phyloP scores from a whole-genome alignment of 805 yeast species.

The Wickerhamomyces ciferrii region DNA sequence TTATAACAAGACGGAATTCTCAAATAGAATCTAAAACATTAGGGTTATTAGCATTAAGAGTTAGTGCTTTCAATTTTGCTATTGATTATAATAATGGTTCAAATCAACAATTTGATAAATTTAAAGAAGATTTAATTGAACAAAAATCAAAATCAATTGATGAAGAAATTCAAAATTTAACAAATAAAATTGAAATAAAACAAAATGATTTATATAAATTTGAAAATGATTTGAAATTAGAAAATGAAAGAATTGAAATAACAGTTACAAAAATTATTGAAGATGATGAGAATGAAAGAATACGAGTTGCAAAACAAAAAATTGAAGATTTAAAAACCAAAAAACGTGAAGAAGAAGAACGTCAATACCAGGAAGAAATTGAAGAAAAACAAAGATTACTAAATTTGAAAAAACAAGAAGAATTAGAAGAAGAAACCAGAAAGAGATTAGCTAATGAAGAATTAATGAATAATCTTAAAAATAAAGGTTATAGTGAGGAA shows the following conservation, averaged over 20 bases:
- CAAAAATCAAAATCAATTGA: not conserved
- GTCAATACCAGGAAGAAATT: not conserved
- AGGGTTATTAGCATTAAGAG: not conserved
- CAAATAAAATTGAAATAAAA: not conserved
- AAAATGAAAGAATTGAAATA: not conserved
- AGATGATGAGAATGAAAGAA: not conserved
- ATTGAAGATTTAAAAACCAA: not conserved
- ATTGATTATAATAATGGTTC: not conserved
- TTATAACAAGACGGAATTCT: not conserved
- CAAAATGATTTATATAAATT: not conserved
- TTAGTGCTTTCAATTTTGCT: not conserved
- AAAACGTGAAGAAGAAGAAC: not conserved
- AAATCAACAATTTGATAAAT: not conserved
- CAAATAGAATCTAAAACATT: not conserved
- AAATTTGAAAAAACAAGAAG: constrained; percentile 2
- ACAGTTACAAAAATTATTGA: not conserved
- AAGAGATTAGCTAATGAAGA: not conserved
- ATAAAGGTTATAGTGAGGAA: not conserved
- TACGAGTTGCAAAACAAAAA: not conserved
- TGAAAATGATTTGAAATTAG: not conserved
- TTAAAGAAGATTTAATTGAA: not conserved
- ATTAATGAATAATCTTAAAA: not conserved
- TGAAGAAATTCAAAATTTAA: not conserved
- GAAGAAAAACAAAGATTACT: not conserved
- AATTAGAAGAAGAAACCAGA: not conserved